phyloP scores from a whole-genome alignment of 768 basidiomycete species.

The Terana coerulea region DNA sequence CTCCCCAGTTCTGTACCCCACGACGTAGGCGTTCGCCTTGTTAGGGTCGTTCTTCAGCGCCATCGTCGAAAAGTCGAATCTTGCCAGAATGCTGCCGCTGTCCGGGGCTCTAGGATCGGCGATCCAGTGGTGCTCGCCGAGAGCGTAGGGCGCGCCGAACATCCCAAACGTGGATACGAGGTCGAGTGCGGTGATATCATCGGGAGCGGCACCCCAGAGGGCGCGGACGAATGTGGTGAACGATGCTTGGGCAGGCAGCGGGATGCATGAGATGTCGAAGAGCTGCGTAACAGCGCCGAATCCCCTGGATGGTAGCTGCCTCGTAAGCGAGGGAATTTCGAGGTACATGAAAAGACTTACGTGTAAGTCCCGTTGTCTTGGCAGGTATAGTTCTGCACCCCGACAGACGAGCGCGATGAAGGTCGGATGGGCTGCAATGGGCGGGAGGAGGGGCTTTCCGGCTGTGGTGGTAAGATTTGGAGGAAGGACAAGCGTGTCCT shows the following conservation, averaged over 20 bases:
- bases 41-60: slow-evolving; percentile 36
- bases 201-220: slow-evolving; percentile 24
- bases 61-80: slow-evolving; percentile 44
- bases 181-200: slow-evolving; percentile 14
- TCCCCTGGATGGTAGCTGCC: background rate
- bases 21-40: slow-evolving; percentile 37
- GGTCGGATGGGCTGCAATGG: slow-evolving; percentile 26
- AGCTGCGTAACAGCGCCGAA: slow-evolving; percentile 41
- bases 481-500: background rate
- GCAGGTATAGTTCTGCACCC: slow-evolving; percentile 52
- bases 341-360: slow-evolving; percentile 25
- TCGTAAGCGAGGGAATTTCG: background rate
- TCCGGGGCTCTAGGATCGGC: slow-evolving; percentile 33
- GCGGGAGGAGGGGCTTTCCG: slow-evolving; percentile 29
- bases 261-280: slow-evolving; percentile 52
- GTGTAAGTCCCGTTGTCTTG: slow-evolving; percentile 28
- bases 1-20: slow-evolving; percentile 39
- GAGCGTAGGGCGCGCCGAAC: slow-evolving; percentile 20
- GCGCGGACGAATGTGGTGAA: slow-evolving; percentile 31
- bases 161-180: slow-evolving; percentile 14
- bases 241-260: slow-evolving; percentile 24
- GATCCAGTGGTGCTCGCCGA: slow-evolving; percentile 57
- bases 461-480: background rate
- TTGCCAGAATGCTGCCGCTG: slow-evolving; percentile 37
- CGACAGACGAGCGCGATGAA: slow-evolving; percentile 39